Base-by-base conservation (phyloP, 805 yeast genomes). In the Lipomyces yamanashiensis region DNA sequence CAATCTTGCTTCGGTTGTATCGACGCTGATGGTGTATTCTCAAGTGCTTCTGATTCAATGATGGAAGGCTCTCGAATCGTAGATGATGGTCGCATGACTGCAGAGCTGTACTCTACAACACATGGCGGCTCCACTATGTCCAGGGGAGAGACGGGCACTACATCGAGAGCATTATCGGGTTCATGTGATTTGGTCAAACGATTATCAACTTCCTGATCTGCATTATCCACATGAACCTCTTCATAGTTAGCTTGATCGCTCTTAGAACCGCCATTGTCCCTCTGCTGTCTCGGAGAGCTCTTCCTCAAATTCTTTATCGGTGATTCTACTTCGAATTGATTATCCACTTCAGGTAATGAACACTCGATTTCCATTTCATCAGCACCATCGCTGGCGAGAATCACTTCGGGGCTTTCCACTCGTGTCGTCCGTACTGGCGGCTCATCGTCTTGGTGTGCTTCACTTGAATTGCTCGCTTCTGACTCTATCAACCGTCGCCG, bases 1-100 rank as follows among this genome's bases (percentile, higher is more conserved):
- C 66, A 62, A 15, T 59, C 51, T 17, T 50, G 59, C n/a, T 49
- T 59, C 58, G 54, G 44, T 7, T 48, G 57, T 19, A 39, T 9
- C 33, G 53, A 10, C 12, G 54, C 21, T 34, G 44, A 7, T 15
- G 17, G 21, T 15, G 1, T 28, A 8, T 37, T 48, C 54, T 2
- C 28, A 21, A 37, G 10, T 5, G 28, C 0, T 40, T 47, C 33
- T n/a, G 54, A 39, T 36, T 23, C 21, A 9, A 17, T 13, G 13
- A 23, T 8, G 9, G 60, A 57, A 9, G 40, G 15, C 5, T 43
- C 21, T 8, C 50, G 23, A 33, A 13, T 23, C 21, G 52, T 17
- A 13, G 53, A 28, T 4, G 58, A 51, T 34, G 56, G 15, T 9
- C 58, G 51, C 41, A 58, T 54, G n/a, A 58, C 39, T 3, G 62